A percentile compares a stretch with the other conserved stretches of the same genome.
Conservation (phyloP, 208 protist genomes). For the Wallacemonas sp. region DNA sequence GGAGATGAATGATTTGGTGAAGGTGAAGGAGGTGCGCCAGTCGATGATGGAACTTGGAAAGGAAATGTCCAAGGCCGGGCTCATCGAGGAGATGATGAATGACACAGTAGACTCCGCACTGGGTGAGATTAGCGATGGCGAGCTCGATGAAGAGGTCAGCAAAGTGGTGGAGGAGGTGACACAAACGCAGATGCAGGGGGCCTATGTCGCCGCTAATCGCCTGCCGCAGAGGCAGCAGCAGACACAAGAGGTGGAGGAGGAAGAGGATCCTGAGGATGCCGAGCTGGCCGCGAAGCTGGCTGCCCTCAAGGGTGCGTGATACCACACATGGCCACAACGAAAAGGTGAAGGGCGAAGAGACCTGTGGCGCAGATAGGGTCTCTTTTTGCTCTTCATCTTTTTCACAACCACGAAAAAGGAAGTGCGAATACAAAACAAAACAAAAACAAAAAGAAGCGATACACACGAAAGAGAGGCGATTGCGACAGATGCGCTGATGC, state of each 20-base stretch:
- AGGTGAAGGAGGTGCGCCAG: slow-evolving; percentile 74
- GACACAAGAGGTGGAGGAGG: slow-evolving; percentile 29
- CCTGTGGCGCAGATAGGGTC: background rate
- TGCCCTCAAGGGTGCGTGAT: slow-evolving; percentile 34
- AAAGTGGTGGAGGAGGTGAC: slow-evolving; percentile 88
- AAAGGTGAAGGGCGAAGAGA: background rate
- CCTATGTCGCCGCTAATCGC: slow-evolving; percentile 44
- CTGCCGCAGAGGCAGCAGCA: slow-evolving; percentile 42
- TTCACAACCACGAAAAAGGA: no score
- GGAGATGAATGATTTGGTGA: slow-evolving; percentile 83
- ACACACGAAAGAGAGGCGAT: no score
- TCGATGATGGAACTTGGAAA: slow-evolving; percentile 79
- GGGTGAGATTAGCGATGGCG: slow-evolving; percentile 82
- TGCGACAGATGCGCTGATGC: no score
- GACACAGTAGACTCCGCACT: slow-evolving; percentile 85
- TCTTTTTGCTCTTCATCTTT: slow-evolving; percentile 5
- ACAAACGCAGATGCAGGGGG: slow-evolving; percentile 66
- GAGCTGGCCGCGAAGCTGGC: slow-evolving; percentile 64
- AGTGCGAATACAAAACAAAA: no score
- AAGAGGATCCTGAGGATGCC: slow-evolving; percentile 37
- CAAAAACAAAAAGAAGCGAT: no score
- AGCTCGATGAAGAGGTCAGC: slow-evolving; percentile 87
- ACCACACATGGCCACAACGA: background rate
- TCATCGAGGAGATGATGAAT: slow-evolving; percentile 91
- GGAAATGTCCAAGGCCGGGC: slow-evolving; percentile 89